These are phyloP conservation scores for Xylaria cubensis DNA, from an alignment of 495 filamentous ascomycete species.

Conservation along the genomic window DNA sequence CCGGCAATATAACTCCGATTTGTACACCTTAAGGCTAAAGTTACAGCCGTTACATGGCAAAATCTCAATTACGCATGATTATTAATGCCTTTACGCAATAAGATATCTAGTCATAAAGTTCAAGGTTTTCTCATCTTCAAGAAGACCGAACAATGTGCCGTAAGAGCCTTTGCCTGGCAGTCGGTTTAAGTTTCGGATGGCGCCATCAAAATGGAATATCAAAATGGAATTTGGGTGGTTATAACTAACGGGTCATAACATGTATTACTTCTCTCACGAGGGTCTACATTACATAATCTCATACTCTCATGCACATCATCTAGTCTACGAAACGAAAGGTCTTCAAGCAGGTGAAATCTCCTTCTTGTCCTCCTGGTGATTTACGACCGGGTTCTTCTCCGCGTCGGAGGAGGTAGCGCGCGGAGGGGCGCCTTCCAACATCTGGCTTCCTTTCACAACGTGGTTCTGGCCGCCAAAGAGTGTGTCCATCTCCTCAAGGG, in stretches of 20 bases:
- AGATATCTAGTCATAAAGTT: not conserved
- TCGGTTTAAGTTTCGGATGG: not conserved
- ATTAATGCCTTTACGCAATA: not conserved
- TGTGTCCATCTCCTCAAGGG: constrained; percentile 69
- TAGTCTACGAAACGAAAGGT: not conserved
- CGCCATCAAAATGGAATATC: not conserved
- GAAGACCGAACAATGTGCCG: not conserved
- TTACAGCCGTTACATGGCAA: not conserved
- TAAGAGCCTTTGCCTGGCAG: not conserved
- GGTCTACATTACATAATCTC: not conserved
- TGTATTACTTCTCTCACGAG: constrained; percentile 2
- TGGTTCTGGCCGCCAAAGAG: constrained; percentile 67
- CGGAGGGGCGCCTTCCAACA: constrained; percentile 27
- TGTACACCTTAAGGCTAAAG: constrained; percentile 1
- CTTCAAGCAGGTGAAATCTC: constrained; percentile 22
- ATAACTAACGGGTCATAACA: not conserved
- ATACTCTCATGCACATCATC: not conserved
- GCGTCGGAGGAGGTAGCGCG: not conserved
- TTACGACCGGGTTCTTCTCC: constrained; percentile 21
- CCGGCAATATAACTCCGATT: constrained; percentile 6
- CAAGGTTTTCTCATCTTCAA: not conserved
- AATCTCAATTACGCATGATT: not conserved
- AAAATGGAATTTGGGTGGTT: not conserved
- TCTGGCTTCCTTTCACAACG: constrained; percentile 56
- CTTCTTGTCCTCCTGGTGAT: constrained; percentile 23